A percentile compares a stretch with the other conserved stretches of the same genome.
These are phyloP conservation scores for Xylaria sp. DNA, from an alignment of 2,329 filamentous ascomycete species.

Conservation along the genomic window DNA sequence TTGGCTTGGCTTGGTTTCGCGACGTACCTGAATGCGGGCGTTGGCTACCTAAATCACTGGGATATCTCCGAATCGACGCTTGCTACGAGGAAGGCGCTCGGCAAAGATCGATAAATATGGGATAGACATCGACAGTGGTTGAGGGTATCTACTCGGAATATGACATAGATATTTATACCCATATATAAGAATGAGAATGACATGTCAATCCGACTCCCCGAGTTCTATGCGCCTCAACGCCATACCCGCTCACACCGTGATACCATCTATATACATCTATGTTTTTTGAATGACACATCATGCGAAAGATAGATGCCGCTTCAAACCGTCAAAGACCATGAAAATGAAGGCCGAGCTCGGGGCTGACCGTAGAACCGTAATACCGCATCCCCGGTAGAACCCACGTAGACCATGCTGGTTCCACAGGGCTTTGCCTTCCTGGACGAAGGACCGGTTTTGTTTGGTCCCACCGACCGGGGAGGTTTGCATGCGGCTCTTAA, in stretches of 20 bases:
- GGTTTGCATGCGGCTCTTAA: conserved; percentile 98
- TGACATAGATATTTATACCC: conserved; percentile 24
- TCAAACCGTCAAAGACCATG: conserved; percentile 90
- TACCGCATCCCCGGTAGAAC: conserved; percentile 93
- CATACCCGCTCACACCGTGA: conserved; percentile 32
- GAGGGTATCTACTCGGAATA: conserved; percentile 10
- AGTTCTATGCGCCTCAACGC: conserved; percentile 36
- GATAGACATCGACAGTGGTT: background rate
- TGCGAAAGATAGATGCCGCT: conserved; percentile 70
- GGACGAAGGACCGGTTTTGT: conserved; percentile 73
- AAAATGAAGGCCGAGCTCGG: conserved; percentile 99
- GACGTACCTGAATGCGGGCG: conserved; percentile 80
- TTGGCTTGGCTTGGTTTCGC: conserved; percentile 88
- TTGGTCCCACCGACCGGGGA: conserved; percentile 71
- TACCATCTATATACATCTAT: conserved; percentile 38
- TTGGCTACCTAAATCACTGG: conserved; percentile 77
- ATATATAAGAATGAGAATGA: conserved; percentile 19
- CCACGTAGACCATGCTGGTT: conserved; percentile 82
- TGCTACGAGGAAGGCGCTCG: conserved; percentile 48
- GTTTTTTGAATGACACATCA: conserved; percentile 19
- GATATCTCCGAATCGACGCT: conserved; percentile 57
- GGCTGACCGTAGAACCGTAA: conserved; percentile 87
- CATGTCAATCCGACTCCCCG: conserved; percentile 5
- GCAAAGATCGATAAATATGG: conserved; percentile 40
- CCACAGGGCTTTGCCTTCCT: conserved; percentile 81